phyloP scores from a whole-genome alignment of 163 green algal genomes.

The Prototheca wickerhamii region DNA sequence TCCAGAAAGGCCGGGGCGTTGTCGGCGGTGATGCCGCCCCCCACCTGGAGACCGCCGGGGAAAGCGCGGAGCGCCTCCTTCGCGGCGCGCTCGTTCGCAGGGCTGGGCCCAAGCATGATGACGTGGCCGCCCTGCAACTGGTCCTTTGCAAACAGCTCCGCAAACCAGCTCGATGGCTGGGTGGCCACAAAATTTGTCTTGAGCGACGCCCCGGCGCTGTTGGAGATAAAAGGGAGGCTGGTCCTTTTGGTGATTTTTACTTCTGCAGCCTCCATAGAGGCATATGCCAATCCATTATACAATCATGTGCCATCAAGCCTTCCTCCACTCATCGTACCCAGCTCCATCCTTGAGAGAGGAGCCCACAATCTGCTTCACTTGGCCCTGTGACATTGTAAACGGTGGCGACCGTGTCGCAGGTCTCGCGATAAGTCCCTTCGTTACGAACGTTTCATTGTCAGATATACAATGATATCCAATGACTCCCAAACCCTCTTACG shows the following conservation, averaged over 20 bases:
- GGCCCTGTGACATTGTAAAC: slow-evolving; percentile 53
- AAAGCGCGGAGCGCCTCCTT: slow-evolving; percentile 66
- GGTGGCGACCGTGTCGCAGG: background rate
- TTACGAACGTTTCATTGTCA: too few relatives aligned
- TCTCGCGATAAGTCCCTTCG: too few relatives aligned
- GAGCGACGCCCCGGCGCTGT: slow-evolving; percentile 22
- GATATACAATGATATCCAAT: background rate
- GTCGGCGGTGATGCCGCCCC: slow-evolving; percentile 77
- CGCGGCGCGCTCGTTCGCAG: slow-evolving; percentile 60
- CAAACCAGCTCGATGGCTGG: slow-evolving; percentile 72
- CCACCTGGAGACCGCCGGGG: slow-evolving; percentile 85
- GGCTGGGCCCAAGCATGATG: slow-evolving; percentile 91
- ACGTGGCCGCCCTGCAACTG: slow-evolving; percentile 84
- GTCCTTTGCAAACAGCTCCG: slow-evolving; percentile 75
- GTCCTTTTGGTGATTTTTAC: too few relatives aligned
- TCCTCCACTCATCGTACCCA: too few relatives aligned
- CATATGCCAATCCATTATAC: too few relatives aligned
- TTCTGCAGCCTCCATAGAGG: too few relatives aligned
- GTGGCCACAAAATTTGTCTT: slow-evolving; percentile 94
- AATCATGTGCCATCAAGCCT: too few relatives aligned
- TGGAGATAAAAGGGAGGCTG: background rate
- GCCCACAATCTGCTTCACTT: slow-evolving; percentile 99
- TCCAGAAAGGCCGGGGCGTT: slow-evolving; percentile 83
- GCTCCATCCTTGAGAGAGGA: slow-evolving; percentile 76
- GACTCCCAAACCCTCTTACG: background rate